These are phyloP conservation scores for Phoma sp. DNA, from an alignment of 2,329 filamentous ascomycete species.

Conservation along the genomic window DNA sequence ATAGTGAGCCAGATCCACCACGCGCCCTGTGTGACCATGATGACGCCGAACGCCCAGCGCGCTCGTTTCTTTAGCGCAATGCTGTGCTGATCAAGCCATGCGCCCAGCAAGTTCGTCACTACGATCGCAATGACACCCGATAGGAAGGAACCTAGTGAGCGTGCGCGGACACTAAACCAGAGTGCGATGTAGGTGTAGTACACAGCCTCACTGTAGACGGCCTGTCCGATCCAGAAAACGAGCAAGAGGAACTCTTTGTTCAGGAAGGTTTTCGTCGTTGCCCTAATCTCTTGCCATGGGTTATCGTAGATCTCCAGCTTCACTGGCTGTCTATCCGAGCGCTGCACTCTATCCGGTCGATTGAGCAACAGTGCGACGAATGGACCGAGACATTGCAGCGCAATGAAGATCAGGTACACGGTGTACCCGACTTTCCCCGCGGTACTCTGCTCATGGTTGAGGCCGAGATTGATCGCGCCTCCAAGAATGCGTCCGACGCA, in stretches of 20 bases:
- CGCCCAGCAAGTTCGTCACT: conserved; percentile 66
- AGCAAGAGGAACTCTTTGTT: conserved; percentile 56
- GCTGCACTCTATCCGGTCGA: conserved; percentile 53
- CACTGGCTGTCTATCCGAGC: conserved; percentile 47
- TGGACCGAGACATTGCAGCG: conserved; percentile 54
- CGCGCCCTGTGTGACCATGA: conserved; percentile 64
- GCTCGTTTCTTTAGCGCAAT: conserved; percentile 61
- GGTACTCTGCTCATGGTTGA: conserved; percentile 53
- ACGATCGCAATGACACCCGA: conserved; percentile 50
- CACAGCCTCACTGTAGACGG: conserved; percentile 14
- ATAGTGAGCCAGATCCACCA: conserved; percentile 75
- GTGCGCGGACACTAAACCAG: conserved; percentile 59
- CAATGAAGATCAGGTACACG: conserved; percentile 49
- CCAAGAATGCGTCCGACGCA: conserved; percentile 61
- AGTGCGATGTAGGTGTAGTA: conserved; percentile 56
- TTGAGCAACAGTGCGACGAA: conserved; percentile 54
- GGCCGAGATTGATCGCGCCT: conserved; percentile 56
- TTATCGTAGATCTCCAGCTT: conserved; percentile 50
- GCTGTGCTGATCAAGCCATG: conserved; percentile 65
- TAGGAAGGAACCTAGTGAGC: conserved; percentile 54
- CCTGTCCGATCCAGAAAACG: conserved; percentile 42
- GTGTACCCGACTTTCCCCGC: conserved; percentile 55
- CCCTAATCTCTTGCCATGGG: conserved; percentile 29
- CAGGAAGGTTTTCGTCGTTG: conserved; percentile 32
- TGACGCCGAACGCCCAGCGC: conserved; percentile 59